phyloP scores from a whole-genome alignment of 1,284 basidiomycete species.

The Leccinum pachyderme region DNA sequence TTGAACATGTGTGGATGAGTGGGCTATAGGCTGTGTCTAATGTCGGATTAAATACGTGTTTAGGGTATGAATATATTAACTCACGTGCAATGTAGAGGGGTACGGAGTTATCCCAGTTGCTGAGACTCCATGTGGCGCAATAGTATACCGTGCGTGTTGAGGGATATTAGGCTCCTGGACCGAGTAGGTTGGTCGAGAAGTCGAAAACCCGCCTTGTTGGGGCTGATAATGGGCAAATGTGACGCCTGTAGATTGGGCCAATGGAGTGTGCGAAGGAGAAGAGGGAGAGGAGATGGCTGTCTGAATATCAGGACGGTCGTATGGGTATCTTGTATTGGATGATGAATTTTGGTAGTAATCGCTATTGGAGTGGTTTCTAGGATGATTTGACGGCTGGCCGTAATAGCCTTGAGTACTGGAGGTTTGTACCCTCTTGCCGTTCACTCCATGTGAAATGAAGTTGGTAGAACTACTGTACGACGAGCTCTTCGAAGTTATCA shows the following conservation, averaged over 20 bases:
- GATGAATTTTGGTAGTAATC: constrained; percentile 18
- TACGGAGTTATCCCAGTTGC: constrained; percentile 22
- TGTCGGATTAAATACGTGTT: background rate
- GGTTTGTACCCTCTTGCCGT: constrained; percentile 9
- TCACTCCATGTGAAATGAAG: constrained; percentile 11
- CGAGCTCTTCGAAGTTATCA: constrained; percentile 12
- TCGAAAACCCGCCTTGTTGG: constrained; percentile 37
- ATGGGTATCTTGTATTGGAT: constrained; percentile 21
- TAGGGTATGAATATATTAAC: background rate
- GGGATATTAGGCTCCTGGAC: constrained; percentile 23
- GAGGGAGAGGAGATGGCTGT: constrained; percentile 15
- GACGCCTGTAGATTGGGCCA: constrained; percentile 24
- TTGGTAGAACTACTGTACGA: constrained; percentile 8
- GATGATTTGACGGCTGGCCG: constrained; percentile 12
- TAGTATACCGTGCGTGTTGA: constrained; percentile 21
- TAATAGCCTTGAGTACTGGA: constrained; percentile 15
- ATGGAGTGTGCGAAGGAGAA: constrained; percentile 18
- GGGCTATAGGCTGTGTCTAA: constrained; percentile 19
- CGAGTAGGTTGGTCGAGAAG: constrained; percentile 33
- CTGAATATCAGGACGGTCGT: constrained; percentile 22
- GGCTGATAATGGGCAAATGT: constrained; percentile 36
- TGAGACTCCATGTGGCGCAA: constrained; percentile 18
- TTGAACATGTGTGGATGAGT: constrained; percentile 17
- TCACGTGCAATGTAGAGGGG: constrained; percentile 27
- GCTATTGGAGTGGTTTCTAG: constrained; percentile 16